Percentiles rank a stretch among this genome's conserved stretches.
These are phyloP conservation scores for Citrus cavaleriei DNA, from an alignment of 345 rosid species.

Conservation along the genomic window DNA sequence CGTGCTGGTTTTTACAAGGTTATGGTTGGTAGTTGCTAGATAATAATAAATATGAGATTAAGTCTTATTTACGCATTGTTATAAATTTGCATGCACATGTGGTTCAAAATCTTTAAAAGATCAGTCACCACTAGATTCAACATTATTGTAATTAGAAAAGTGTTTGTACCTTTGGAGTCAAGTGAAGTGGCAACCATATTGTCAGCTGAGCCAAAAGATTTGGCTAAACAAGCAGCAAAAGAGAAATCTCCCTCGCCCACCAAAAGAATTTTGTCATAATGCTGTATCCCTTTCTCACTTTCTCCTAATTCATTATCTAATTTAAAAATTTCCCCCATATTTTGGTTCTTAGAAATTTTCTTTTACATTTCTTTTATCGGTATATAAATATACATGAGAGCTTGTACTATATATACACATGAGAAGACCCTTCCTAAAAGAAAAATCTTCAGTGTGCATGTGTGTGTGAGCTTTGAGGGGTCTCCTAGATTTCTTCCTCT, in stretches of 20 bases:
- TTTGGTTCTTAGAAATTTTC: background rate
- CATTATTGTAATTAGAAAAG: no score
- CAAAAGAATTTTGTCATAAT: constrained; percentile 43
- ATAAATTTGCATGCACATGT: no score
- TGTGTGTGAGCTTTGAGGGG: background rate
- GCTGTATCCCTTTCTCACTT: constrained; percentile 24
- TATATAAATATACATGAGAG: background rate
- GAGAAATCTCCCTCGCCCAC: constrained; percentile 68
- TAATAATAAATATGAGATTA: no score
- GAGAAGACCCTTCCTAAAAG: background rate
- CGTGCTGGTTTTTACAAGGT: no score
- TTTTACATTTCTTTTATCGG: no score
- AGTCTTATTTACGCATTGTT: no score
- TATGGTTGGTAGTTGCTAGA: no score
- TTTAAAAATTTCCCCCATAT: background rate
- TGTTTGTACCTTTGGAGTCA: constrained; percentile 26
- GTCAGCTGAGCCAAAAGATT: constrained; percentile 40
- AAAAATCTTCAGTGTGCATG: no score
- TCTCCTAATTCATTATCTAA: constrained; percentile 8
- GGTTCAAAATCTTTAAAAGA: no score
- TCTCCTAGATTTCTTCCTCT: background rate
- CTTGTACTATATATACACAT: background rate
- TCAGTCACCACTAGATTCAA: background rate
- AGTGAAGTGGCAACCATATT: constrained; percentile 49
- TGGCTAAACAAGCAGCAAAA: constrained; percentile 44